These are phyloP conservation scores for Kodamaea fukazawae DNA, from an alignment of 805 yeast genomes.

Conservation along the genomic window DNA sequence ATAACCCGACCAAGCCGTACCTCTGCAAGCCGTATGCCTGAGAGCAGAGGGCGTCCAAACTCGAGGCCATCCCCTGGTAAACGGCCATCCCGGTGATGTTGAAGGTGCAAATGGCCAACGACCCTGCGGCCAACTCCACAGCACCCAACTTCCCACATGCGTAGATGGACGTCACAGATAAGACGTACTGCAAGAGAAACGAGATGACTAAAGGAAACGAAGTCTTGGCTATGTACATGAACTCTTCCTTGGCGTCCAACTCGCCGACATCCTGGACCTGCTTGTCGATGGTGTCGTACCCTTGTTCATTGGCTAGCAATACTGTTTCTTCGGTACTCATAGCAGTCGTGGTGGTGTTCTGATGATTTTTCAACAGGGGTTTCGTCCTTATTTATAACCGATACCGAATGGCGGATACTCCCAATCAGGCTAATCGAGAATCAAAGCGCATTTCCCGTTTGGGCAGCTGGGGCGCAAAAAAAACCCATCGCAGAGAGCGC, in stretches of 20 bases:
- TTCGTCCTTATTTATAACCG: background rate
- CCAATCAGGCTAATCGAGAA: no score
- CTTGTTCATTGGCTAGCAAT: constrained; percentile 18
- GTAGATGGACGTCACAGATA: constrained; percentile 22
- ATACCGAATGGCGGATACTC: background rate
- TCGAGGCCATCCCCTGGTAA: constrained; percentile 31
- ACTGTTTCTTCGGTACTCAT: constrained; percentile 28
- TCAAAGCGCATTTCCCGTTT: background rate
- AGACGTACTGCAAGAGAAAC: constrained; percentile 23
- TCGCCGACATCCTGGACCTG: constrained; percentile 5
- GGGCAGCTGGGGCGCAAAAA: background rate
- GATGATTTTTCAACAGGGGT: background rate
- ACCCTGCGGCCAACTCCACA: constrained; percentile 26
- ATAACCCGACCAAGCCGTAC: constrained; percentile 22
- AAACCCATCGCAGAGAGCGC: no score
- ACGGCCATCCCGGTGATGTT: constrained; percentile 25
- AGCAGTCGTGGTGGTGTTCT: background rate
- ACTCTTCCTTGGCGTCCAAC: constrained; percentile 10
- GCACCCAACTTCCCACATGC: constrained; percentile 26
- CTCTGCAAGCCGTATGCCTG: constrained; percentile 26
- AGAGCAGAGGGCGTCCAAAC: constrained; percentile 26
- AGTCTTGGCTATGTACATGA: constrained; percentile 15
- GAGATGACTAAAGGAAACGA: constrained; percentile 24
- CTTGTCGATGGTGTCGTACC: constrained; percentile 18
- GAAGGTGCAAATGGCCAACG: constrained; percentile 25